A percentile compares a stretch with the other conserved stretches of the same genome.
phyloP scores from a whole-genome alignment of 768 basidiomycete genomes.

The Mycena indigotica region DNA sequence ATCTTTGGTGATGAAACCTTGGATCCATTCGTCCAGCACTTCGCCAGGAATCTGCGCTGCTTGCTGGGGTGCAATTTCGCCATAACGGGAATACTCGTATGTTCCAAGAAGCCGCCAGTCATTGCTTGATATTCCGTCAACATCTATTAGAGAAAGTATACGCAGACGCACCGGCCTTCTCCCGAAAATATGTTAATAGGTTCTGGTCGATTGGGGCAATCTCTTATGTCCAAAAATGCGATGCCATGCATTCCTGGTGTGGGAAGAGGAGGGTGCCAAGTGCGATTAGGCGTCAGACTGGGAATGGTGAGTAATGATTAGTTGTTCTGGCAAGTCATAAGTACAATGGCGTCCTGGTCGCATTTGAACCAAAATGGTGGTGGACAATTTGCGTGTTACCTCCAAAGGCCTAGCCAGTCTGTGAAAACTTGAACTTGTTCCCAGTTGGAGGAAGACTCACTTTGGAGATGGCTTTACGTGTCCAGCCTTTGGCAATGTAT shows the following conservation, averaged over 20 bases:
- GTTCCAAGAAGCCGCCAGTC: constrained; percentile 17
- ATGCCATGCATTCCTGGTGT: neutral
- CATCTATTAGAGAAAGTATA: neutral
- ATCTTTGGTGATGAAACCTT: too few relatives aligned
- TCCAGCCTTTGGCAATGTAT: too few relatives aligned
- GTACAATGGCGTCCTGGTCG: too few relatives aligned
- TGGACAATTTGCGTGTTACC: too few relatives aligned
- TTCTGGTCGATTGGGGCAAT: too few relatives aligned
- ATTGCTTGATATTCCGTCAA: constrained; percentile 2
- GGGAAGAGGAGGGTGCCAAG: constrained; percentile 23
- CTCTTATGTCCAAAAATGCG: too few relatives aligned
- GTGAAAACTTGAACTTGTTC: too few relatives aligned
- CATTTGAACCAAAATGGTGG: too few relatives aligned
- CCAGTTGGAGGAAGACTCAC: too few relatives aligned
- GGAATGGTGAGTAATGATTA: neutral
- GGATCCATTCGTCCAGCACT: constrained; percentile 11
- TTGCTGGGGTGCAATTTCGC: constrained; percentile 18
- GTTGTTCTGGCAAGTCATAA: too few relatives aligned
- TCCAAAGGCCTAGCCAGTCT: too few relatives aligned
- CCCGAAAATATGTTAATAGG: constrained; percentile 20
- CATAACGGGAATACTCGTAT: constrained; percentile 10
- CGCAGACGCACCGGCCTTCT: constrained; percentile 2
- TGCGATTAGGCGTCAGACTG: constrained; percentile 18
- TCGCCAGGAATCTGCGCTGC: constrained; percentile 6
- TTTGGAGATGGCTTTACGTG: too few relatives aligned